Evolutionary conservation across 2,329 filamentous ascomycete genomes (phyloP), one percentile per base, ranked within the genome.

Genomic region (Polychaeton citri): DNA sequence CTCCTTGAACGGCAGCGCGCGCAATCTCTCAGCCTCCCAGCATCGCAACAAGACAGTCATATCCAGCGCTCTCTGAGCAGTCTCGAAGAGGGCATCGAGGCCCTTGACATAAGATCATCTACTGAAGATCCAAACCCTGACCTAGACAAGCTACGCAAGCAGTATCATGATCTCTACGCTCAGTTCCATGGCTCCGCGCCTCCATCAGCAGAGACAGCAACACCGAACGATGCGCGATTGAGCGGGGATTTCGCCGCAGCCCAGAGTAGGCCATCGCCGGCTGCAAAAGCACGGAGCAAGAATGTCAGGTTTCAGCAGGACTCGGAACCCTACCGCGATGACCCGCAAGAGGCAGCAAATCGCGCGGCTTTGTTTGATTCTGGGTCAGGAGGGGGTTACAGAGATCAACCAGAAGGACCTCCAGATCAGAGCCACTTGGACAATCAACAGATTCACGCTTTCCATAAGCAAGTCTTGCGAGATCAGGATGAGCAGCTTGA

Each of bases 401-500:
- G 74, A 41, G 82, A 88, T 54, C 73, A 85, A 47, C 79, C 79
- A 1, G 52, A 53, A 10, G n/a, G n/a, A n/a, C 47, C 57, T 48
- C 63, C 60, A 0, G 63, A 81, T 45, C 69, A 76, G 10, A 61
- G 60, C 5, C 56, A 62, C 7, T 67, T 94, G 53, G 69, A 72
- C 54, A 96, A 96, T 59, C 68, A 79, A 57, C 85, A 95, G 61
- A 79, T 96, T 44, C 82, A 95, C 61, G 68, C 72, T 16, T 87
- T 92, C 59, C 90, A 98, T 62, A 66, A 71, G 38, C 76, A 76
- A 43, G 76, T 94, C 18, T 66, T 98, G 24, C 70, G 72, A n/a
- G 79, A 95, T 43, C 90, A 98, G 61, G 90, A 98, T 54, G 81
- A 83, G 45, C 86, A 94, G 58, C 71, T 98, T n/a, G 88, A 96